Evolutionary conservation across 2,329 filamentous ascomycete genomes (phyloP).

Genomic region (Dendrostoma leiphaemia): DNA sequence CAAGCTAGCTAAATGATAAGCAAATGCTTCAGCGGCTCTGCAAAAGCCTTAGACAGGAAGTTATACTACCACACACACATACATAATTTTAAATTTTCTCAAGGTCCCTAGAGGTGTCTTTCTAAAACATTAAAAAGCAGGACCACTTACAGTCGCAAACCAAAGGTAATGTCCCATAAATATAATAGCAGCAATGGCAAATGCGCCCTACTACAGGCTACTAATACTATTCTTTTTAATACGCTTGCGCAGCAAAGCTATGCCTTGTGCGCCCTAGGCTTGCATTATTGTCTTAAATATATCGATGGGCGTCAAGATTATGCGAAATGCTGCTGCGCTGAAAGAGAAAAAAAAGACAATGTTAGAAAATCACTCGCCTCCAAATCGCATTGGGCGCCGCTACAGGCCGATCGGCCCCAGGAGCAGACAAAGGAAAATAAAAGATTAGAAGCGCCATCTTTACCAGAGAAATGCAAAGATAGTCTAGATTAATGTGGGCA

Average conservation of each 20-base stretch:
- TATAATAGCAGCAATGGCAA: slow-evolving; percentile 46
- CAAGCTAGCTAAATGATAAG: slow-evolving; percentile 41
- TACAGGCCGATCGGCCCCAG: too few relatives aligned
- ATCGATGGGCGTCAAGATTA: slow-evolving; percentile 47
- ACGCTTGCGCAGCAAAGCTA: slow-evolving; percentile 39
- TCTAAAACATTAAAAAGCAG: neutral
- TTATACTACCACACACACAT: slow-evolving; percentile 40
- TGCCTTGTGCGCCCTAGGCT: slow-evolving; percentile 43
- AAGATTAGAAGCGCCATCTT: too few relatives aligned
- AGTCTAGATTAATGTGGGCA: slow-evolving; percentile 43
- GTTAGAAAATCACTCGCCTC: too few relatives aligned
- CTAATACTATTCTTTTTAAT: slow-evolving; percentile 42
- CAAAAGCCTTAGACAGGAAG: slow-evolving; percentile 35
- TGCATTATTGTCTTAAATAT: slow-evolving; percentile 50
- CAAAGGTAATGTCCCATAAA: slow-evolving; percentile 50
- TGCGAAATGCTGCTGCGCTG: slow-evolving; percentile 44
- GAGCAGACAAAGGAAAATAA: too few relatives aligned
- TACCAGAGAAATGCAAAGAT: slow-evolving; percentile 46
- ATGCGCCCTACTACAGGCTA: slow-evolving; percentile 48
- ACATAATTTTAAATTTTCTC: neutral
- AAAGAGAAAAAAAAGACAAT: too few relatives aligned
- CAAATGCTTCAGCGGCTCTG: slow-evolving; percentile 38
- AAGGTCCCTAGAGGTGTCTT: neutral
- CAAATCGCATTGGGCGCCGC: too few relatives aligned
- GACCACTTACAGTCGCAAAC: slow-evolving; percentile 41